Evolutionary conservation across 1,284 basidiomycete genomes (phyloP), one percentile per base, ranked within the genome.

Genomic region (Marasmius fiardii): DNA sequence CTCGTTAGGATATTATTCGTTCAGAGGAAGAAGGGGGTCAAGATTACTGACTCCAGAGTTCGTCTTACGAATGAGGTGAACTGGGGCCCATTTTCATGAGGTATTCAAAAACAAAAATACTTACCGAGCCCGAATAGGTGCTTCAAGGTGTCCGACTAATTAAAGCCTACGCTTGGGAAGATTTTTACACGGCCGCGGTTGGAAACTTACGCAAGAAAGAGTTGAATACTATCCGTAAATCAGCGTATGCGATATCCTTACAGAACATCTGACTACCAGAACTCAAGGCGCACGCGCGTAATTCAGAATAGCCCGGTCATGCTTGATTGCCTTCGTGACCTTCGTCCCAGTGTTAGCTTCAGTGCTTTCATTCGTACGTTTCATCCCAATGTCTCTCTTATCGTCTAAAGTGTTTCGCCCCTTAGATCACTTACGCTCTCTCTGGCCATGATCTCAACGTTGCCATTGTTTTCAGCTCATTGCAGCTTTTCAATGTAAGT

Each of bases 401-500:
- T 31, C 28, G 28, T 31, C 28, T 31, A 4, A 31, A 31, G n/a
- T 8, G 48, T 28, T 14, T 37, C 20, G 5, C 16, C 28, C 47
- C 49, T 2, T 55, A 86, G 83, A 82, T 93, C 64, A 86, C 87
- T 0, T 92, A 91, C 65, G 77, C 80, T 0, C 70, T 86, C 12
- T 82, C 75, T 26, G 84, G 85, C 2, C 85, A 92, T 66, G 63
- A 76, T 2, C 78, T 92, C 37, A 80, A 85, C 61, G 73, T 89
- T 6, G 85, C 87, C 2, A 77, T 80, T 61, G 86, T 93, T 58
- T 93, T 93, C 70, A 80, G 81, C 16, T 83, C 85, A 11, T 69
- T 94, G 12, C 84, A 89, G 58, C 77, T 88, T 57, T 91, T 93
- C 77, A 87, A 88, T 63, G 82, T 92, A 54, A 34, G 58, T 51